Conservation (phyloP, 352 stramenopile species). For the Pythium guiyangense region DNA sequence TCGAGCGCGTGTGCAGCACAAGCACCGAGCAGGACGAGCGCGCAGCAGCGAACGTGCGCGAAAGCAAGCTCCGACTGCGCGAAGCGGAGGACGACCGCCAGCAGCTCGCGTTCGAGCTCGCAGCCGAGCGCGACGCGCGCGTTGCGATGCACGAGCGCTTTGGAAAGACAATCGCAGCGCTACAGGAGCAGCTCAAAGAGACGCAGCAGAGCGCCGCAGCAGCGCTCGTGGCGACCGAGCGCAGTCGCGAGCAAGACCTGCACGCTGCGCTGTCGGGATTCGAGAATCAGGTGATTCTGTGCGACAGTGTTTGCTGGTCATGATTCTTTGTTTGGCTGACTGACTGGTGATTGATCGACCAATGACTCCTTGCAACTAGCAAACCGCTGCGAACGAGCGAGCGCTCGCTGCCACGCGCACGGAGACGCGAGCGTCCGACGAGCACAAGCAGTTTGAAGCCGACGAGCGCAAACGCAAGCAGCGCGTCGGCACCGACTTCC, state of each 20-base stretch:
- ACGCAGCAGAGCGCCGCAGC: slow-evolving; percentile 34
- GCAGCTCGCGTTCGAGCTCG: slow-evolving; percentile 59
- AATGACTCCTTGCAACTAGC: no score
- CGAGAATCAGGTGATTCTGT: slow-evolving; percentile 8
- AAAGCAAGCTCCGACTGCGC: slow-evolving; percentile 48
- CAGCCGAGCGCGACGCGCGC: slow-evolving; percentile 28
- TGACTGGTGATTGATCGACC: no score
- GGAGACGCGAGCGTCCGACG: slow-evolving; percentile 27
- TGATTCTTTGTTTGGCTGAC: no score
- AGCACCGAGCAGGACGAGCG: slow-evolving; percentile 56
- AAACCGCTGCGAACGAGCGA: slow-evolving; percentile 26
- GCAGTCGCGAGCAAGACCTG: slow-evolving; percentile 40
- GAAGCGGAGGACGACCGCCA: slow-evolving; percentile 59
- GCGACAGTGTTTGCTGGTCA: no score
- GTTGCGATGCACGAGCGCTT: slow-evolving; percentile 24
- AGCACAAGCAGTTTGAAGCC: slow-evolving; percentile 35
- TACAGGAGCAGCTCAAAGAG: slow-evolving; percentile 46
- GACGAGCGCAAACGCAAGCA: slow-evolving; percentile 52
- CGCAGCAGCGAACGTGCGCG: slow-evolving; percentile 23
- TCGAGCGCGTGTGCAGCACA: slow-evolving; percentile 32
- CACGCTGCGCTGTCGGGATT: slow-evolving; percentile 12
- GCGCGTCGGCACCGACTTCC: slow-evolving; percentile 30
- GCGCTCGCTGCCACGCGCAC: slow-evolving; percentile 23
- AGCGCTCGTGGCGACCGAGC: slow-evolving; percentile 24
- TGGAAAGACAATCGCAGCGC: slow-evolving; percentile 21